A percentile compares a stretch with the other conserved stretches of the same genome.
These are phyloP conservation scores for Penicillium hordei DNA, from an alignment of 2,329 filamentous ascomycete genomes.

Conservation along the genomic window DNA sequence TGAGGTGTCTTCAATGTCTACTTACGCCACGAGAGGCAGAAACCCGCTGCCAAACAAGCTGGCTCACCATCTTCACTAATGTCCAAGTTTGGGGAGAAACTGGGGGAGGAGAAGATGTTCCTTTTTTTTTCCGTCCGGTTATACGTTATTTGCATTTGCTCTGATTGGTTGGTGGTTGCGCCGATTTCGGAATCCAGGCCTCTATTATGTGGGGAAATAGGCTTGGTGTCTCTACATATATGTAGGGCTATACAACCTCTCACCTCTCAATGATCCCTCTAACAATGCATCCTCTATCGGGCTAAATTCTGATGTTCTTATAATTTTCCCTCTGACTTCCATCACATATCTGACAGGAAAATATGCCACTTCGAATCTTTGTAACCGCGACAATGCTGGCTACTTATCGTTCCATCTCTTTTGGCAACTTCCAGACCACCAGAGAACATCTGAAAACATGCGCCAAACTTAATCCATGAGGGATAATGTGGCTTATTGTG, in stretches of 20 bases:
- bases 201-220: constrained; percentile 8
- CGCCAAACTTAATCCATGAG: too few species aligned
- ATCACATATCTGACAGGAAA: too few species aligned
- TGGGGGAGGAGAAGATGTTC: constrained; percentile 18
- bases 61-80: constrained; percentile 37
- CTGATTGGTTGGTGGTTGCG: constrained; percentile 21
- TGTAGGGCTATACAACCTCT: too few species aligned
- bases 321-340: too few species aligned
- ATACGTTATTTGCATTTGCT: constrained; percentile 21
- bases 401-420: not conserved
- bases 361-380: not conserved
- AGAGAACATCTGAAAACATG: too few species aligned
- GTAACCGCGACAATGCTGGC: not conserved
- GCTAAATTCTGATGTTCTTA: too few species aligned
- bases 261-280: too few species aligned
- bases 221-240: not conserved
- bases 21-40: constrained; percentile 40
- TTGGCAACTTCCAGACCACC: not conserved
- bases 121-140: constrained; percentile 20
- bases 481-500: too few species aligned
- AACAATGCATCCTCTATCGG: too few species aligned
- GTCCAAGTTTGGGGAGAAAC: constrained; percentile 18
- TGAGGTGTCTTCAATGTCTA: constrained; percentile 9
- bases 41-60: constrained; percentile 41
- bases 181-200: constrained; percentile 24